phyloP scores from a whole-genome alignment of 805 yeast genomes.

The Wickerhamiella occidentalis region DNA sequence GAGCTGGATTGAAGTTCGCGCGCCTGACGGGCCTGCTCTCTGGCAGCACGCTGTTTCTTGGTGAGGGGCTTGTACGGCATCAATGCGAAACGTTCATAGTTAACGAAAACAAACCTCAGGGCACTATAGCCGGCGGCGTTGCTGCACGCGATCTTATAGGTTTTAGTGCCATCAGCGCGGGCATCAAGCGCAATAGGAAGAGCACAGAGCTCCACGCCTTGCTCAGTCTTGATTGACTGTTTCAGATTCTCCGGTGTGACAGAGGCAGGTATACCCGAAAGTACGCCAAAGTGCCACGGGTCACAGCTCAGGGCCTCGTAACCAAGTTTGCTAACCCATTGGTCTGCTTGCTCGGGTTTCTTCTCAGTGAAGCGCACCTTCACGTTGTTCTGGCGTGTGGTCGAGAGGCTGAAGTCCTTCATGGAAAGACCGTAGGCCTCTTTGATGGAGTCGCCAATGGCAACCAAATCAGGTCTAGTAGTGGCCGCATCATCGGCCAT shows the following conservation, averaged over 20 bases:
- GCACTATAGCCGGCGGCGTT: neutral
- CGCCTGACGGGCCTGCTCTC: neutral
- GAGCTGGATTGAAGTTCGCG: neutral
- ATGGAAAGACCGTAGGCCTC: neutral
- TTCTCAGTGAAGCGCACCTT: neutral
- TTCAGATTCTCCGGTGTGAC: neutral
- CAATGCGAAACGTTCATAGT: neutral
- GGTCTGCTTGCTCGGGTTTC: neutral
- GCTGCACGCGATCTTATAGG: neutral
- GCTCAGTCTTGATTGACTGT: neutral
- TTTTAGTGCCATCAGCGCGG: neutral
- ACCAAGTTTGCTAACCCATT: neutral
- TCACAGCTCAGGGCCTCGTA: neutral
- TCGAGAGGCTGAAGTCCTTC: neutral
- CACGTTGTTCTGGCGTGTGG: neutral
- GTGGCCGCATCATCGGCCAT: no score
- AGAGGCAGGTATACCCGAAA: neutral
- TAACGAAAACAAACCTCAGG: neutral
- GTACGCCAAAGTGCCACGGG: neutral
- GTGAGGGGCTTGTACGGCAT: neutral
- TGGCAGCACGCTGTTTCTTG: neutral
- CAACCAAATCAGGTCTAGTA: neutral
- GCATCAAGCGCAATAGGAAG: neutral
- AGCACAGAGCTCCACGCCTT: neutral
- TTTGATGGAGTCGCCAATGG: neutral